These are phyloP conservation scores for Juncus effusus DNA, from an alignment of 176 grass and related monocot genomes.

Conservation along the genomic window DNA sequence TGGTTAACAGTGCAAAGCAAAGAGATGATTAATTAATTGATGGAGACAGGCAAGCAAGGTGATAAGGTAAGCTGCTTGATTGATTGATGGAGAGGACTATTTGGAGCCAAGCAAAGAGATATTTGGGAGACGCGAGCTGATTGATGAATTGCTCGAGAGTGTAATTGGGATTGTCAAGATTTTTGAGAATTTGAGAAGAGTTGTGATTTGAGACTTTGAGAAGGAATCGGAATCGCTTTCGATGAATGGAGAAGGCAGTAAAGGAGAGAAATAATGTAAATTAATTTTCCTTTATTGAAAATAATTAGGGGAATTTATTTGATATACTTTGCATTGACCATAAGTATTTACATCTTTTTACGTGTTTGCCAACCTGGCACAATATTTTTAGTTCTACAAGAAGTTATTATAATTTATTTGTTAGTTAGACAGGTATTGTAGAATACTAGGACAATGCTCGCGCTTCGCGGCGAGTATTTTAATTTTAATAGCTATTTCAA, in stretches of 20 bases:
- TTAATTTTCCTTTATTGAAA: neutral
- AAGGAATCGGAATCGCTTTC: constrained; percentile 17
- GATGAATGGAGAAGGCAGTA: constrained; percentile 17
- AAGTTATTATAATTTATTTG: neutral
- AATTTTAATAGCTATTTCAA: no score
- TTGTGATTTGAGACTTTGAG: constrained; percentile 19
- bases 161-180: no score
- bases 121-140: neutral
- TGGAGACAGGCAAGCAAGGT: constrained; percentile 18
- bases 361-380: no score
- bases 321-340: neutral
- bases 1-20: neutral
- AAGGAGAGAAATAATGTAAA: neutral
- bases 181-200: neutral
- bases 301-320: neutral
- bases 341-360: neutral
- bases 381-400: no score
- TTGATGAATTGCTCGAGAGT: neutral
- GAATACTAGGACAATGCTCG: no score
- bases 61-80: no score
- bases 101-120: neutral
- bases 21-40: neutral
- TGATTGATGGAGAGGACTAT: constrained; percentile 29
- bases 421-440: neutral
- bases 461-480: no score